Percentiles rank a stretch among this genome's conserved stretches.
These are phyloP conservation scores for Lepraria neglecta DNA, from an alignment of 495 filamentous ascomycete species.

Conservation along the genomic window DNA sequence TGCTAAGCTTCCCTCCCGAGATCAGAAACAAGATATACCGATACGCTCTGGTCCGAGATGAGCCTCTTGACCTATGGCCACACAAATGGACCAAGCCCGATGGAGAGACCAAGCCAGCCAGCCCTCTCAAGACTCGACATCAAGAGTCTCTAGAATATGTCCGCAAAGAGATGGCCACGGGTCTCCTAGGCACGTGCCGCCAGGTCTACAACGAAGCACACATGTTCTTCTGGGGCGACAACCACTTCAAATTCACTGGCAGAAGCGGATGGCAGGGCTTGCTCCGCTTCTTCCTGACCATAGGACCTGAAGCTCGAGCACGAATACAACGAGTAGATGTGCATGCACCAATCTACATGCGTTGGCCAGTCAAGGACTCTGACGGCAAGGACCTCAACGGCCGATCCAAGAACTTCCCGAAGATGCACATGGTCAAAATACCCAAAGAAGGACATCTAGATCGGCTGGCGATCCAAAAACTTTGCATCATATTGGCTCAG, in stretches of 20 bases:
- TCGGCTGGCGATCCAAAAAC: constrained; percentile 22
- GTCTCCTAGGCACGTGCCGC: constrained; percentile 24
- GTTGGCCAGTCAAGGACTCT: constrained; percentile 22
- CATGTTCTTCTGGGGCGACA: constrained; percentile 22
- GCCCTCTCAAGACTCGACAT: constrained; percentile 21
- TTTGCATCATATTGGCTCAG: constrained; percentile 21
- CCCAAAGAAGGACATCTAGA: constrained; percentile 24
- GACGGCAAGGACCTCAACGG: constrained; percentile 26
- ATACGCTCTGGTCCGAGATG: constrained; percentile 24
- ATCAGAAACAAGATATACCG: constrained; percentile 39
- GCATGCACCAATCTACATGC: constrained; percentile 25
- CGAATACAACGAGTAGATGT: constrained; percentile 22
- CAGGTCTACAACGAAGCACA: constrained; percentile 23
- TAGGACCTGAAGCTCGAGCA: constrained; percentile 23
- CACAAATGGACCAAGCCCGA: constrained; percentile 21
- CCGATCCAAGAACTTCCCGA: constrained; percentile 25
- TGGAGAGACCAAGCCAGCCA: constrained; percentile 9
- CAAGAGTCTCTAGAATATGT: constrained; percentile 23
- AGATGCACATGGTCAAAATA: constrained; percentile 27
- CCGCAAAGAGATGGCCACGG: constrained; percentile 25
- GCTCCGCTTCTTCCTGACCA: constrained; percentile 27
- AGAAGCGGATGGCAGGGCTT: constrained; percentile 27
- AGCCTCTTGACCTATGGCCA: constrained; percentile 27
- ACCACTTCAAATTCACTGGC: constrained; percentile 24
- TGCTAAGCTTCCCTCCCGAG: constrained; percentile 37